These are phyloP conservation scores for Anacardium occidentale DNA, from an alignment of 345 rosid species.

Conservation along the genomic window DNA sequence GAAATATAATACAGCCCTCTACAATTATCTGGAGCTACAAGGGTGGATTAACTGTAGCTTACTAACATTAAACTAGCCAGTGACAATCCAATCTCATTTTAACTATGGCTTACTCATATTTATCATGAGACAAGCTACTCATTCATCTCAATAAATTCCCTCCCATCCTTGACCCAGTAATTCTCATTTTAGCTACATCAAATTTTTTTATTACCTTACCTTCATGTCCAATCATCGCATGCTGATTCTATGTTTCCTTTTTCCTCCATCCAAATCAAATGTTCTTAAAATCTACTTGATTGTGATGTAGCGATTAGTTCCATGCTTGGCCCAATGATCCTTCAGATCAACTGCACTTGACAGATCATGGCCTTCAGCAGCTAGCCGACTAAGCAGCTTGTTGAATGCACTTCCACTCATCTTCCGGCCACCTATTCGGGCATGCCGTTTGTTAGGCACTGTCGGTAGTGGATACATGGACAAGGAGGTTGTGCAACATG, in stretches of 20 bases:
- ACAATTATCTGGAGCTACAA: constrained; percentile 20
- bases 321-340: constrained; percentile 83
- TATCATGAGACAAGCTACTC: not conserved
- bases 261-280: not conserved
- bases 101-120: not conserved
- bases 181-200: not conserved
- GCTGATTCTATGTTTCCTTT: too few species aligned
- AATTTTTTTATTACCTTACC: not conserved
- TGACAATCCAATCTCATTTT: not conserved
- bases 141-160: not conserved
- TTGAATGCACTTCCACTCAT: constrained; percentile 98
- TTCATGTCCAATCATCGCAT: too few species aligned
- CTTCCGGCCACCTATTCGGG: constrained; percentile 89
- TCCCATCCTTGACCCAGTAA: not conserved
- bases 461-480: constrained; percentile 88
- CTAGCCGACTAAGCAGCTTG: constrained; percentile 97
- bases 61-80: constrained; percentile 2
- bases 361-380: constrained; percentile 71
- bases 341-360: constrained; percentile 69
- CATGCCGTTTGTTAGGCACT: constrained; percentile 85
- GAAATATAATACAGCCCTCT: not conserved
- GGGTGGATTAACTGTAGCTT: not conserved
- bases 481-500: constrained; percentile 90
- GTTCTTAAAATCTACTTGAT: constrained; percentile 33
- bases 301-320: constrained; percentile 57